Evolutionary conservation across 176 grass and related monocot species (phyloP), one percentile per base, ranked within the genome.

Genomic region (Pontederia paniculata): DNA sequence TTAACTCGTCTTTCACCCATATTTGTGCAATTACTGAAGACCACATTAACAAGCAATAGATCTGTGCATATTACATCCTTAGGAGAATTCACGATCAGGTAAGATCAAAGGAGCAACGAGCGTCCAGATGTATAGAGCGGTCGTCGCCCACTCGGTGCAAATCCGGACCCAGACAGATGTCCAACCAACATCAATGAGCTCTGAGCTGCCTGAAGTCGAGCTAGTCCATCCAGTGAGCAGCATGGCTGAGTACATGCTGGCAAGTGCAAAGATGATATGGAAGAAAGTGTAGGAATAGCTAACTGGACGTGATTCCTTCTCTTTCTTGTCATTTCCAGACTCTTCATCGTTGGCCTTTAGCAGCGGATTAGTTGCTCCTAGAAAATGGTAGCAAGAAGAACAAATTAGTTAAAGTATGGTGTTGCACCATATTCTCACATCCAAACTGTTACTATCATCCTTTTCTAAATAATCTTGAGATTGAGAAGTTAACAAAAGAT

Each of bases 231-330:
- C 90, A 10, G 90, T 96, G 9, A 96, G 72, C 58, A 96, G 82
- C 90, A 96, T 96, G 54, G 82, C 85, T 1, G 90, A 96, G 57
- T 96, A 96, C 90, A 96, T 96, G 56, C 90, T 96, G 4, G 90
- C 90, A 10, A 96, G 79, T 9, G 90, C 90, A 42, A 96, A 96
- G 48, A 89, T 89, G 55, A 96, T 76, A 78, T 96, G 90, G 71
- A 96, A 96, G 68, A 96, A 96, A 15, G 79, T 89, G 61, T 96
- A 96, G 21, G 90, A 96, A 70, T 96, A 96, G 76, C 54, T 86
- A 47, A 96, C 90, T 0, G 82, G 82, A 0, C 70, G 68, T 0
- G 68, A 53, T 41, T 84, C 85, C 7, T 55, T 62, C 48, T 82
- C 73, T 68, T 88, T 82, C 23, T 44, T 59, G 10, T 62, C 48